Evolutionary conservation across 192 early-diverging fungal genomes (phyloP), one percentile per base, ranked within the genome.

Genomic region (Paraglomus brasilianum): DNA sequence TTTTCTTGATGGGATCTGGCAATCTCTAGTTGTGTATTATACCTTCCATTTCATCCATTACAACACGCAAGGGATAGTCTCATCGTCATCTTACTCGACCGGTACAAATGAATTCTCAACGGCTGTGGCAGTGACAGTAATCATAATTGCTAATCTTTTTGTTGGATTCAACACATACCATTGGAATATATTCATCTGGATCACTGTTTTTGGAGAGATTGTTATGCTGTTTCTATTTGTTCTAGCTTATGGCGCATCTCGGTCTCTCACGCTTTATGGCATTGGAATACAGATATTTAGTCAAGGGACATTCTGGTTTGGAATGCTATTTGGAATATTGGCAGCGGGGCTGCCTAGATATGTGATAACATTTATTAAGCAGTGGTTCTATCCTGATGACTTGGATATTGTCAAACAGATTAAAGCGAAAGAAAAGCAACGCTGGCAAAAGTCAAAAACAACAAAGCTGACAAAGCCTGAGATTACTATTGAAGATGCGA

Each of bases 1-100:
- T 73, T 87, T 95, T 70, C 38, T 89, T 13, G 93, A 99, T 72
- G 96, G 90, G 30, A 76, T 98, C 22, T 99, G 92, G 85, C 95
- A 98, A 80, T 96, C 94, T 5, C 70, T 93, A 10, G 85, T 96
- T 11, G 91, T 91, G 52, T 98, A 86, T 75, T 93, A 92, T 74
- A 83, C 84, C 39, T 89, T 88, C 71, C 84, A 87, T 50, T 72
- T 87, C 40, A 83, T 88, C 46, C 84, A 81, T 38, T 85, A 86
- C 65, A 48, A 66, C 19, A 74, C 84, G 1, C 36, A 24, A 21
- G 72, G 74, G 30, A 14, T 79, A 10, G 21, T 74, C 22, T n/a
- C 56, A 38, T 9, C 5, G 1, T 59, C 36, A 4, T 74, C 74
- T 9, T 39, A 49, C 5, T 53, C 73, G 48, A 68, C 82, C 7